Evolutionary conservation across 345 rosid species (phyloP).

Genomic region (Bruguiera sexangula): DNA sequence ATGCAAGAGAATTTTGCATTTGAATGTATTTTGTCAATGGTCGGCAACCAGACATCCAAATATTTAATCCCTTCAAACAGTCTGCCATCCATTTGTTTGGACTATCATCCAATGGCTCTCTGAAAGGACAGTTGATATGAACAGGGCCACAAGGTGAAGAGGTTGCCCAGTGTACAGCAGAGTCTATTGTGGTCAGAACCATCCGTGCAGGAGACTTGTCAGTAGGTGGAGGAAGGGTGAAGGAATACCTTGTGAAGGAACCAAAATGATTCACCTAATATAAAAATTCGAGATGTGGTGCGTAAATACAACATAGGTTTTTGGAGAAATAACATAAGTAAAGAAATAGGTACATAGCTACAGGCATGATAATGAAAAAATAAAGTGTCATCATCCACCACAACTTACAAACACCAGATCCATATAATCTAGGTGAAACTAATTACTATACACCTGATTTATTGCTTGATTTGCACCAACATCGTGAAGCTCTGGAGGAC

Average conservation of each 20-base stretch:
- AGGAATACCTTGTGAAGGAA: slow-evolving; percentile 85
- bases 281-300: slow-evolving; percentile 15
- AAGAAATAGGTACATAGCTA: background rate
- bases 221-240: slow-evolving; percentile 78
- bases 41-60: slow-evolving; percentile 62
- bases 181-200: slow-evolving; percentile 85
- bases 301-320: slow-evolving; percentile 10
- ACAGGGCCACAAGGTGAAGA: slow-evolving; percentile 78
- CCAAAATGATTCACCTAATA: slow-evolving; percentile 86
- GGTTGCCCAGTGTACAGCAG: slow-evolving; percentile 80
- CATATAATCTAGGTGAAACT: slow-evolving; percentile 1
- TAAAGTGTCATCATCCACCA: background rate
- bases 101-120: slow-evolving; percentile 79
- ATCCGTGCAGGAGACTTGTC: slow-evolving; percentile 73
- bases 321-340: background rate
- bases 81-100: slow-evolving; percentile 51
- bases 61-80: slow-evolving; percentile 78
- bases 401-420: slow-evolving; percentile 5
- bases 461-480: slow-evolving; percentile 94
- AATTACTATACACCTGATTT: slow-evolving; percentile 60
- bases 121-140: slow-evolving; percentile 87
- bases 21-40: slow-evolving; percentile 80
- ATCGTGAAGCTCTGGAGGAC: slow-evolving; percentile 92
- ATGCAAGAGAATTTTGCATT: slow-evolving; percentile 40
- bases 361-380: background rate